Base-by-base conservation (phyloP, 2,329 filamentous ascomycete genomes). In the Penicillium decumbens region DNA sequence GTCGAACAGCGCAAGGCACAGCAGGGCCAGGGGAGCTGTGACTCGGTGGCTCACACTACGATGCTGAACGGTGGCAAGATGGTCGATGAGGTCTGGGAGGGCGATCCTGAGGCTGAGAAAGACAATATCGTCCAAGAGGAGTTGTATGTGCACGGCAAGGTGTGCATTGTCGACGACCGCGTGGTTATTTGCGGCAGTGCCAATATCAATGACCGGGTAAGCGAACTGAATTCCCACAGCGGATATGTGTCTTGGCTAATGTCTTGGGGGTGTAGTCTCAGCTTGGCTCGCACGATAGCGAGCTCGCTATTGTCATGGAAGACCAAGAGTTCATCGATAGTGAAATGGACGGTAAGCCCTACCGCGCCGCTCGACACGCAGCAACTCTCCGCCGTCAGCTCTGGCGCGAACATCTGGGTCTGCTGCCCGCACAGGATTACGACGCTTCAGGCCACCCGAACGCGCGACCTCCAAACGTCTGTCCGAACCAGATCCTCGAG, bases 71-170 rank as follows among this genome's bases (percentile, higher is more conserved):
- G 83, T 67, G 68, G 80, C 66, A 74, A 78, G 77, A 71, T 82
- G 62, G 78, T 77, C 3, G 83, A 88, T 8, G 88, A 95, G 68
- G 63, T 73, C 0, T 96, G 89, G 88, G 85, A 91, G 13, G 86
- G 88, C 13, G 73, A 86, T 3, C 74, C 82, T 0, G 81, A 92
- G 58, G 80, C 81, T 1, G 93, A 97, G 68, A 86, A 90, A 49
- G 80, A 86, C 46, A 89, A 95, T 65, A 95, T 93, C 76, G 85
- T 97, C 51, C 92, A 95, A 66, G 93, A 98, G 67, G 92, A 98
- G 69, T 80, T 97, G 1, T 98, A 98, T 67, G 85, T 97, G 41
- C 93, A 98, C 68, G 87, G 84, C 25, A 98, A 97, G 73, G 78
- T 96, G 30, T 69, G 73, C 50, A 93, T 95, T 51, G 88, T 85